These are phyloP conservation scores for Helichrysum umbraculigerum DNA, from an alignment of 129 eudicot genomes.

Conservation along the genomic window DNA sequence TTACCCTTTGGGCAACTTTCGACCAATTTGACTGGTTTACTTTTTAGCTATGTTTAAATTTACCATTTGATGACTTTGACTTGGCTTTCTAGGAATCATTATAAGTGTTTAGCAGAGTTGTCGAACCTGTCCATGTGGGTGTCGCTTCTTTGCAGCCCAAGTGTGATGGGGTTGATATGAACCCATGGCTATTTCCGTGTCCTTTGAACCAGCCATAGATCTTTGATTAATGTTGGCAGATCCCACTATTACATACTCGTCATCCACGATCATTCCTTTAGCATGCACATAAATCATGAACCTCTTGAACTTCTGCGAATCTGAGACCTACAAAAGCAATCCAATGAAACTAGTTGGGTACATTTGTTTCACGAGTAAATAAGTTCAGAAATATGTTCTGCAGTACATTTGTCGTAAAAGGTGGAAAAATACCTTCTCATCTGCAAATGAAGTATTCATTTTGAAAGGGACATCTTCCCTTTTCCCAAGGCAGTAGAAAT, in stretches of 20 bases:
- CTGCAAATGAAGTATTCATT: constrained; percentile 39
- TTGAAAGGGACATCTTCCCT: constrained; percentile 60
- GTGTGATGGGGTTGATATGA: constrained; percentile 89
- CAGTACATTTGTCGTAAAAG: background rate
- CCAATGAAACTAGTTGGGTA: background rate
- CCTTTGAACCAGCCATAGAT: constrained; percentile 95
- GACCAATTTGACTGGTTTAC: background rate
- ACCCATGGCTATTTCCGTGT: constrained; percentile 98
- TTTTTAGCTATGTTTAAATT: too few species aligned
- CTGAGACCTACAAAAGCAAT: constrained; percentile 53
- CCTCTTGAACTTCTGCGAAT: constrained; percentile 61
- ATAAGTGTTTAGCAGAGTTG: background rate
- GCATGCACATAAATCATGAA: constrained; percentile 97
- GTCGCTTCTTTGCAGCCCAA: constrained; percentile 57
- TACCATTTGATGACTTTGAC: background rate
- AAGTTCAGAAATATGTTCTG: background rate
- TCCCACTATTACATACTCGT: constrained; percentile 86
- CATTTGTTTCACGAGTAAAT: background rate
- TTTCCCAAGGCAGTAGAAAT: constrained; percentile 91
- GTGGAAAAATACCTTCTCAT: constrained; percentile 56
- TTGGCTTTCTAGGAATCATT: background rate
- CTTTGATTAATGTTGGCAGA: constrained; percentile 95
- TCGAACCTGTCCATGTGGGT: constrained; percentile 84
- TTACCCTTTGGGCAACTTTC: background rate
- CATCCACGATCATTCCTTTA: constrained; percentile 96